Percentiles rank a stretch among this genome's conserved stretches.
phyloP scores from a whole-genome alignment of 2,329 filamentous ascomycete species.

The Verticillium isaacii region DNA sequence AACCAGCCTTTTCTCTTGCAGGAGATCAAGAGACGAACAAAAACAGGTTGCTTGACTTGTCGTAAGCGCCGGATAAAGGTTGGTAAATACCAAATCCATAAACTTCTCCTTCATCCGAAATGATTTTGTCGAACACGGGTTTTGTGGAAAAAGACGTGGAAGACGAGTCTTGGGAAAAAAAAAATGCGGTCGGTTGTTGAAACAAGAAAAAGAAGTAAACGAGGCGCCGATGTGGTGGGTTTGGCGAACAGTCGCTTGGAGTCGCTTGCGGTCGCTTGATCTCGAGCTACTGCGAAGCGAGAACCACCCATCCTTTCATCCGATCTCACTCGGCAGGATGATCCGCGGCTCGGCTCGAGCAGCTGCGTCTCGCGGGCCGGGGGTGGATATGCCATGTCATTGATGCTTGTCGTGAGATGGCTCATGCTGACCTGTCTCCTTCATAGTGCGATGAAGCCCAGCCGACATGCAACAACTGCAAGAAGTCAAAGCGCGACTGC shows the following conservation, averaged over 20 bases:
- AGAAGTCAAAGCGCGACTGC: conserved; percentile 84
- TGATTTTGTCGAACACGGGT: no score
- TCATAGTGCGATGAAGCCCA: conserved; percentile 90
- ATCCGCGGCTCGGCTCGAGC: background rate
- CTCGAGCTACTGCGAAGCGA: conserved; percentile 30
- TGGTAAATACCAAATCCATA: conserved; percentile 23
- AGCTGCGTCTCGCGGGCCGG: background rate
- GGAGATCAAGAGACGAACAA: conserved; percentile 60
- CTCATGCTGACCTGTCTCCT: conserved; percentile 13
- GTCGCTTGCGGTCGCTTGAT: conserved; percentile 30
- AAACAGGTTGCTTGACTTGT: conserved; percentile 59
- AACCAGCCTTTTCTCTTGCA: conserved; percentile 20
- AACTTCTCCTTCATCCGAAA: no score
- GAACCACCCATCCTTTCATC: conserved; percentile 3
- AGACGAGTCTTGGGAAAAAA: background rate
- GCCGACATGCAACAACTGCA: conserved; percentile 85
- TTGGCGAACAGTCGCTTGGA: conserved; percentile 12
- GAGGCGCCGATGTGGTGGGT: background rate
- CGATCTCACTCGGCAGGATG: background rate
- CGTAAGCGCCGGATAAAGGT: conserved; percentile 60
- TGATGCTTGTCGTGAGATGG: background rate
- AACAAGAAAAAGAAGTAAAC: background rate
- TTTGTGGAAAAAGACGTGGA: background rate
- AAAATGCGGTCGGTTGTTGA: conserved; percentile 2
- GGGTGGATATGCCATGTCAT: background rate